These are phyloP conservation scores for Groenewaldozyma tartarivorans DNA, from an alignment of 805 yeast species.

Conservation along the genomic window DNA sequence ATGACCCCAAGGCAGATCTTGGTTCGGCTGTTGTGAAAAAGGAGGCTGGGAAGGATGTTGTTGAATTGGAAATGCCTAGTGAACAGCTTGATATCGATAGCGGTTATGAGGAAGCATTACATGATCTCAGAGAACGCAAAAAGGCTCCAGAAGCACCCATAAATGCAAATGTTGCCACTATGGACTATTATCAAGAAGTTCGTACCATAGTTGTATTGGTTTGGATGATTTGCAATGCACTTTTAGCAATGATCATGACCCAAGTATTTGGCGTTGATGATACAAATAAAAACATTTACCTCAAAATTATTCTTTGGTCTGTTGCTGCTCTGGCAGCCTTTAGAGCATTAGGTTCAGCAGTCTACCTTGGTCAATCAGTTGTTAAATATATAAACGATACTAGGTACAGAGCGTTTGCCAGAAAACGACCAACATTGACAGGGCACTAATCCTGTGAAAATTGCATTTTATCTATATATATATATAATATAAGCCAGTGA, in stretches of 20 bases:
- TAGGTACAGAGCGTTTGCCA: constrained; percentile 6
- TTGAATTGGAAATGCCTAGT: constrained; percentile 64
- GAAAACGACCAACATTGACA: not conserved
- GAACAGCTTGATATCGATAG: constrained; percentile 72
- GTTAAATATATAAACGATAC: constrained; percentile 16
- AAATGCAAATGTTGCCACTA: constrained; percentile 32
- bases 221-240: constrained; percentile 82
- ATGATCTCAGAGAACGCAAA: constrained; percentile 63
- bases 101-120: constrained; percentile 65
- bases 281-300: constrained; percentile 59
- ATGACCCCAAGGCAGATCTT: constrained; percentile 53
- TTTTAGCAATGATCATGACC: constrained; percentile 77
- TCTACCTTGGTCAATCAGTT: constrained; percentile 45
- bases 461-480: too few species aligned
- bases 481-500: too few species aligned
- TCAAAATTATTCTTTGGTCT: constrained; percentile 82
- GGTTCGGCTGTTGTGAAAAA: constrained; percentile 79
- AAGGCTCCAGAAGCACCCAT: constrained; percentile 39
- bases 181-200: constrained; percentile 90
- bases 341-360: constrained; percentile 74
- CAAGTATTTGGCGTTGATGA: constrained; percentile 69
- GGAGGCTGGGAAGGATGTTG: constrained; percentile 75
- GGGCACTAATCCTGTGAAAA: not conserved
- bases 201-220: constrained; percentile 89
- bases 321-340: constrained; percentile 78